phyloP scores from a whole-genome alignment of 495 filamentous ascomycete species.

The Aspergillus cristatus region DNA sequence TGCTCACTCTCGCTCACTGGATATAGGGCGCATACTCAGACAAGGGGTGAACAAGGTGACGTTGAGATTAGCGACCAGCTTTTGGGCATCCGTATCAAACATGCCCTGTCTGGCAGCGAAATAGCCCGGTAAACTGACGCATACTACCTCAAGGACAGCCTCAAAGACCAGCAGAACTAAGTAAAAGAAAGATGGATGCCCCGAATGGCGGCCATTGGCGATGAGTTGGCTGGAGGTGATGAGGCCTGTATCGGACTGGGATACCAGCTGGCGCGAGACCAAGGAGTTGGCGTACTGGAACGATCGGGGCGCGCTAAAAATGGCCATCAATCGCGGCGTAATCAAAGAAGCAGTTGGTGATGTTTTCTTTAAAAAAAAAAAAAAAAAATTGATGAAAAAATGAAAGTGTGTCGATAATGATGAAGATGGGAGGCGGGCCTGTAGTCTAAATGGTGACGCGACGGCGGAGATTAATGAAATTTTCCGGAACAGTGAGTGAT shows the following conservation, averaged over 20 bases:
- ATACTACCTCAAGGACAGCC: conserved; percentile 91
- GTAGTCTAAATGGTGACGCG: too few species aligned
- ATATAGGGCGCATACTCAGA: conserved; percentile 55
- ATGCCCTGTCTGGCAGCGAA: conserved; percentile 81
- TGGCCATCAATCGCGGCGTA: conserved; percentile 31
- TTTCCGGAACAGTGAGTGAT: too few species aligned
- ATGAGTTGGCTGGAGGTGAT: conserved; percentile 20
- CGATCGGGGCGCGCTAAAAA: conserved; percentile 54
- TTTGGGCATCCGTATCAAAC: conserved; percentile 90
- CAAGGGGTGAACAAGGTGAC: conserved; percentile 92
- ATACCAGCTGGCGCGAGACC: conserved; percentile 15
- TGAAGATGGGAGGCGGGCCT: too few species aligned
- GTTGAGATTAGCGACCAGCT: conserved; percentile 92
- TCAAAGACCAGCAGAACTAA: conserved; percentile 86
- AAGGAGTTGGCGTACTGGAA: conserved; percentile 46
- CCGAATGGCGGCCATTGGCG: conserved; percentile 26
- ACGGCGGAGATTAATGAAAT: neutral
- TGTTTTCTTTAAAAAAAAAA: too few species aligned
- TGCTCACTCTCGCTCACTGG: neutral
- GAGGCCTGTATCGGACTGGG: conserved; percentile 25
- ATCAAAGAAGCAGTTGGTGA: too few species aligned
- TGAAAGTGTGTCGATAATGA: neutral
- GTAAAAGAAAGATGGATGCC: conserved; percentile 60
- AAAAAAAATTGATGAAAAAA: neutral
- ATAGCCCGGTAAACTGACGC: conserved; percentile 92